Conservation (phyloP, 176 grass and related monocot species). For the Musa schizocarpa region DNA sequence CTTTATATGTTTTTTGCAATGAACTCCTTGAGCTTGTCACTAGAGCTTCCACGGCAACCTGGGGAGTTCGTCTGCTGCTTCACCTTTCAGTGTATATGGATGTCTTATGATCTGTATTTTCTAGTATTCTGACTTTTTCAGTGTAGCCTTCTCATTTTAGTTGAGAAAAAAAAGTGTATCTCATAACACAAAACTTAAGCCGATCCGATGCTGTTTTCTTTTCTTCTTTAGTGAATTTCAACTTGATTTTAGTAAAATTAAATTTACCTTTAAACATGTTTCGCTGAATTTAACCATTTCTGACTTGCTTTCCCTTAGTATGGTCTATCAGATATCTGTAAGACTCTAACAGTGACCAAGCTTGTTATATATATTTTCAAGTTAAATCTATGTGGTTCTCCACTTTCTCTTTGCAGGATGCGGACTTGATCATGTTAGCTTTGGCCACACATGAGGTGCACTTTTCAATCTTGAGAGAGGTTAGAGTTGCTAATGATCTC, state of each 20-base stretch:
- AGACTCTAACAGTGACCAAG: background rate
- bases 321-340: background rate
- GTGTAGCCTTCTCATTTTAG: too few species aligned
- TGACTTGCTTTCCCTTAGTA: background rate
- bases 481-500: constrained; percentile 13
- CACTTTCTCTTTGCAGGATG: constrained; percentile 58
- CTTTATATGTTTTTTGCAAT: background rate
- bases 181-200: too few species aligned
- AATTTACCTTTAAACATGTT: too few species aligned
- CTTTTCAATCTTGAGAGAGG: constrained; percentile 98
- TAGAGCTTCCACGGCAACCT: background rate
- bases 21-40: background rate
- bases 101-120: too few species aligned
- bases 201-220: too few species aligned
- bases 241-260: too few species aligned
- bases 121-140: too few species aligned
- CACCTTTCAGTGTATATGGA: too few species aligned
- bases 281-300: too few species aligned
- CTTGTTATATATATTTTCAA: constrained; percentile 14
- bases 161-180: too few species aligned
- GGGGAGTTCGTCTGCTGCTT: background rate
- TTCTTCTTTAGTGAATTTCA: too few species aligned
- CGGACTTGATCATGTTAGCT: constrained; percentile 98
- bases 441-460: constrained; percentile 98
- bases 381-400: constrained; percentile 18